Base-by-base conservation (phyloP, 2,329 filamentous ascomycete genomes). In the Fusarium sp. region DNA sequence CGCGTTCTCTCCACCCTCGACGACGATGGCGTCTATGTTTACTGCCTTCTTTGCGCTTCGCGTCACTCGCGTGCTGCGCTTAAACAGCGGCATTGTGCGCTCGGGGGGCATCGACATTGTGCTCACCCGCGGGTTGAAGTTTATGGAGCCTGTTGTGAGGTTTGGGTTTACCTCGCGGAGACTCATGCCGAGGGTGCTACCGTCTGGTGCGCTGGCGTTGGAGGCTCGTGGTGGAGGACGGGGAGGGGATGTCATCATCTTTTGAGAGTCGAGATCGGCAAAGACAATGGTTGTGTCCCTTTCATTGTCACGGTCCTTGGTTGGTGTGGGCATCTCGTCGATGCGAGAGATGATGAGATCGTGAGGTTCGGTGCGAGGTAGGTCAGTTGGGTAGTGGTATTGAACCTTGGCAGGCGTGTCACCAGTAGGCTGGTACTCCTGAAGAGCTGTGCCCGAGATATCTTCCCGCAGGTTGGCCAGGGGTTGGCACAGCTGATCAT, bases 351-450 rank as follows among this genome's bases (percentile, higher is more conserved):
- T 77, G 16, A 87, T 78, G 13, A 77, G 70, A 1, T 83, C 82
- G 68, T 83, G 83, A 0, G 83, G 69, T 25, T 81, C 80, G 0
- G 96, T 98, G 25, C 90, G 89, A 4, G 96, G 96, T 1, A 99
- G 84, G 2, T 86, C 83, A 1, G 87, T 91, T 0, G 93, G 92
- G 75, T 93, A 97, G n/a, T 88, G 84, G 79, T 98, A 99, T 57
- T 89, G 84, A 29, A 85, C 83, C 80, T 94, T 96, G 75, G 91
- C 88, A 0, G 96, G 96, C 1, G 96, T 98, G 50, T 91, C 85
- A 56, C 96, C 95, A 0, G 96, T 98, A 0, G 92, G 87, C 36
- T 88, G 83, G 78, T 98, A 98, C 77, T 97, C 93, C 58, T 89
- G 85, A 57, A 98, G 84, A 4, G 83, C 79, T 1, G 90, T 89